Evolutionary conservation across 75 land plant genomes (phyloP).

Genomic region (Larix kaempferi): DNA sequence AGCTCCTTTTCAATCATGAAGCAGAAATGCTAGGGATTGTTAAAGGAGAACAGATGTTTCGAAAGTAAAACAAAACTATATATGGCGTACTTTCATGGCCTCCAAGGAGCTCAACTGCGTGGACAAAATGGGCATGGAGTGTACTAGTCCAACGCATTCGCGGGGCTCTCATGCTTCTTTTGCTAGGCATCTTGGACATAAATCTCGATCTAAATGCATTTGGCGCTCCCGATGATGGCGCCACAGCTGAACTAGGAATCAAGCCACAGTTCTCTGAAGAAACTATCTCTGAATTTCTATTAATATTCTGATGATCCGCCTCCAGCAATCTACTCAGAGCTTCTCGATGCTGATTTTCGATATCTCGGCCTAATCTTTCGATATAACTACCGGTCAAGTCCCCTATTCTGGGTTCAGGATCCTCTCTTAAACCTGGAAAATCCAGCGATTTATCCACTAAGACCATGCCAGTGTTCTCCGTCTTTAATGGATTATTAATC

Average conservation of each 20-base stretch:
- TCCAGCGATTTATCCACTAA: background rate
- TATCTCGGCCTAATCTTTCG: too few species aligned
- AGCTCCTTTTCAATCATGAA: background rate
- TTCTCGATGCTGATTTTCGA: too few species aligned
- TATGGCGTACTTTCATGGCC: constrained; percentile 81
- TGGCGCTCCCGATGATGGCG: background rate
- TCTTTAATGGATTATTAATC: background rate
- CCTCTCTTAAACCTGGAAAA: background rate
- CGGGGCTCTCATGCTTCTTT: constrained; percentile 66
- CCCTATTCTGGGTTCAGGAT: too few species aligned
- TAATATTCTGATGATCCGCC: background rate
- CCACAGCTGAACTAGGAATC: background rate
- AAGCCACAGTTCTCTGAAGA: constrained; percentile 1
- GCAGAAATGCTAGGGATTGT: background rate
- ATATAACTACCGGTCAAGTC: too few species aligned
- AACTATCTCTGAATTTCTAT: background rate
- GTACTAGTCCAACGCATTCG: constrained; percentile 94
- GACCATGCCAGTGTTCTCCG: background rate
- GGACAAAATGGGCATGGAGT: constrained; percentile 87
- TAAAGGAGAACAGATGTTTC: background rate
- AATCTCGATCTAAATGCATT: constrained; percentile 10
- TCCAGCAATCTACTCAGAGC: background rate
- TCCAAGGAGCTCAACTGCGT: constrained; percentile 92
- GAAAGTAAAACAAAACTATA: background rate
- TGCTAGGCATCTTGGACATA: constrained; percentile 19